Conservation (phyloP, 1,284 basidiomycete genomes). For the Fomitiporia mediterranea region DNA sequence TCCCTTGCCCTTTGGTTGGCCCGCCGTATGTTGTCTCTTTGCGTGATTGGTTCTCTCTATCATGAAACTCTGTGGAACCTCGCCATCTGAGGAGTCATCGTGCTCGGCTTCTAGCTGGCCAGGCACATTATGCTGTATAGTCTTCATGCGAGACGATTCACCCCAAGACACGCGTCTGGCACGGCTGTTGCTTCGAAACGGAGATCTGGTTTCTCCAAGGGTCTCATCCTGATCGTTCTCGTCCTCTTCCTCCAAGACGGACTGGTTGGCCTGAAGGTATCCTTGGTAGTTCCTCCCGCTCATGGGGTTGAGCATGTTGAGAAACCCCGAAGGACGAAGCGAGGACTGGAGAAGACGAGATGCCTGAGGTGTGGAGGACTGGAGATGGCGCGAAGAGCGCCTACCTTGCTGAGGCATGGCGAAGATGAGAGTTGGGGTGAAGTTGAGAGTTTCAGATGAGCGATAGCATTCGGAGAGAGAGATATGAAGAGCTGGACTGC, state of each 20-base stretch:
- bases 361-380: slow-evolving; percentile 15
- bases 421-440: background rate
- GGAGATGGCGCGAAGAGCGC: slow-evolving; percentile 14
- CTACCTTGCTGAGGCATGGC: slow-evolving; percentile 17
- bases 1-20: slow-evolving; percentile 36
- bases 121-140: slow-evolving; percentile 62
- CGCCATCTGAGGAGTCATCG: slow-evolving; percentile 69
- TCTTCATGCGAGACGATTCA: slow-evolving; percentile 48
- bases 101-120: slow-evolving; percentile 53
- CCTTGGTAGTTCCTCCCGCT: slow-evolving; percentile 57
- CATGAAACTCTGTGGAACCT: slow-evolving; percentile 79
- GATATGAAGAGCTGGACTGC: background rate
- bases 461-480: background rate
- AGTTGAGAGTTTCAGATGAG: background rate
- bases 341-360: slow-evolving; percentile 19
- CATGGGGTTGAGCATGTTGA: slow-evolving; percentile 81
- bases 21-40: slow-evolving; percentile 27
- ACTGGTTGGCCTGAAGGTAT: slow-evolving; percentile 64
- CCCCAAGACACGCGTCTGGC: slow-evolving; percentile 56
- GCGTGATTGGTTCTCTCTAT: slow-evolving; percentile 54
- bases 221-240: slow-evolving; percentile 40
- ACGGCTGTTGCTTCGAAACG: slow-evolving; percentile 43
- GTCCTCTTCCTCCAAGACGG: slow-evolving; percentile 62
- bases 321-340: slow-evolving; percentile 39
- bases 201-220: slow-evolving; percentile 42